Percentiles rank a stretch among this genome's conserved stretches.
These are phyloP conservation scores for Perilla frutescens DNA, from an alignment of 257 asterid species.

Conservation along the genomic window DNA sequence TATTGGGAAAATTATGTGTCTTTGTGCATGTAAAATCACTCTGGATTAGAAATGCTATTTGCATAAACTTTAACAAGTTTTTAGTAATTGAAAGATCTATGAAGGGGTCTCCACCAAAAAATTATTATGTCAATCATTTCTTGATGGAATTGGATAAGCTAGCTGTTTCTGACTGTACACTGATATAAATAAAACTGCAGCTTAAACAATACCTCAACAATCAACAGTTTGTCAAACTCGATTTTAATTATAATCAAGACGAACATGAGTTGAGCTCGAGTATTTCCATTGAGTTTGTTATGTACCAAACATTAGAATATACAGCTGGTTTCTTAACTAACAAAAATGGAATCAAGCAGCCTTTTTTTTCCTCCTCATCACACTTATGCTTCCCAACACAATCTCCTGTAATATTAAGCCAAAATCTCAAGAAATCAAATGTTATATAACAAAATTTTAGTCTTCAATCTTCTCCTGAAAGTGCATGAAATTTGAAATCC, in stretches of 20 bases:
- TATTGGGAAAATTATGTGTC: too few species aligned
- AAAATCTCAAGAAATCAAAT: too few species aligned
- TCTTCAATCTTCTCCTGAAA: conserved; percentile 9
- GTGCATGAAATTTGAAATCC: too few species aligned
- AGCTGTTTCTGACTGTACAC: conserved; percentile 21
- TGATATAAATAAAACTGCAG: background rate
- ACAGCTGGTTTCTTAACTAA: conserved; percentile 13
- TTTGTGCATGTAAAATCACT: too few species aligned
- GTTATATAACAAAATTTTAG: background rate
- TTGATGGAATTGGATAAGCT: background rate
- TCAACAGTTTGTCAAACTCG: background rate
- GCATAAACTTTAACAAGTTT: too few species aligned
- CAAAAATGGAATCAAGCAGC: conserved; percentile 20
- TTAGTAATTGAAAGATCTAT: too few species aligned
- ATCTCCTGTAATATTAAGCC: too few species aligned
- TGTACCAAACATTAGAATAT: conserved; percentile 32
- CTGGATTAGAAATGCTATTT: too few species aligned
- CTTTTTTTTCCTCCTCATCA: background rate
- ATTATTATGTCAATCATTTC: background rate
- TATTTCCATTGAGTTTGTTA: conserved; percentile 9
- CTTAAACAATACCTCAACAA: background rate
- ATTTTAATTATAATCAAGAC: conserved; percentile 4
- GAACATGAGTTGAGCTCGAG: background rate
- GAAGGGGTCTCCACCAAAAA: background rate
- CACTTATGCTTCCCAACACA: too few species aligned